These are phyloP conservation scores for Hericium erinaceus DNA, from an alignment of 768 basidiomycete species.

Conservation along the genomic window DNA sequence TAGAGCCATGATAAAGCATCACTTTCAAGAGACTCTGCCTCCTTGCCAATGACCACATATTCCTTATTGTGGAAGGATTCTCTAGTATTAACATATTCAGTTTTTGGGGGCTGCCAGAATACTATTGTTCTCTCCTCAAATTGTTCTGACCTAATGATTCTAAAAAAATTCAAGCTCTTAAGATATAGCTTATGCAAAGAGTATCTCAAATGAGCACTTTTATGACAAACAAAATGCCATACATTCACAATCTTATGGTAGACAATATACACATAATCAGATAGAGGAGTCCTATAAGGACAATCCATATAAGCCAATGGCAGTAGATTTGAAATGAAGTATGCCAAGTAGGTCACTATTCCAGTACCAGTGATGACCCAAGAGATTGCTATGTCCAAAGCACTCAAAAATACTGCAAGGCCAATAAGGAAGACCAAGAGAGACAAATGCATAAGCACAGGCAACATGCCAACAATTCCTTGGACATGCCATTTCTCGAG, in stretches of 20 bases:
- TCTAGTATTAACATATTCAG: not conserved
- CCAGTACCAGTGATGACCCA: not conserved
- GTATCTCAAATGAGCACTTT: not conserved
- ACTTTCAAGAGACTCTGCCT: not conserved
- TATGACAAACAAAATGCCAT: not conserved
- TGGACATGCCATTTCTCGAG: not conserved
- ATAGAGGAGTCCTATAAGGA: not conserved
- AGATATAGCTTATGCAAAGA: not conserved
- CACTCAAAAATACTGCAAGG: not conserved
- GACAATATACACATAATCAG: not conserved
- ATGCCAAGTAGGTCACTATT: not conserved
- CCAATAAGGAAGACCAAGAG: not conserved
- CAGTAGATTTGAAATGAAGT: not conserved
- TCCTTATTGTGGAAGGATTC: not conserved
- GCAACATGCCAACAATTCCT: not conserved
- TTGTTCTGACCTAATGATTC: not conserved
- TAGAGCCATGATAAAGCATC: not conserved
- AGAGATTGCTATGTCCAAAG: not conserved
- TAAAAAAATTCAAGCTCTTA: not conserved
- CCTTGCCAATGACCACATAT: not conserved
- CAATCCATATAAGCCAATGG: not conserved
- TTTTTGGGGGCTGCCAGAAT: no score
- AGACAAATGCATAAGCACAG: not conserved
- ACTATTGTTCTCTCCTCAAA: no score
- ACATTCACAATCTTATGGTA: not conserved